Evolutionary conservation across 2,329 filamentous ascomycete genomes (phyloP).

Genomic region (Paraconiothyrium sp.): DNA sequence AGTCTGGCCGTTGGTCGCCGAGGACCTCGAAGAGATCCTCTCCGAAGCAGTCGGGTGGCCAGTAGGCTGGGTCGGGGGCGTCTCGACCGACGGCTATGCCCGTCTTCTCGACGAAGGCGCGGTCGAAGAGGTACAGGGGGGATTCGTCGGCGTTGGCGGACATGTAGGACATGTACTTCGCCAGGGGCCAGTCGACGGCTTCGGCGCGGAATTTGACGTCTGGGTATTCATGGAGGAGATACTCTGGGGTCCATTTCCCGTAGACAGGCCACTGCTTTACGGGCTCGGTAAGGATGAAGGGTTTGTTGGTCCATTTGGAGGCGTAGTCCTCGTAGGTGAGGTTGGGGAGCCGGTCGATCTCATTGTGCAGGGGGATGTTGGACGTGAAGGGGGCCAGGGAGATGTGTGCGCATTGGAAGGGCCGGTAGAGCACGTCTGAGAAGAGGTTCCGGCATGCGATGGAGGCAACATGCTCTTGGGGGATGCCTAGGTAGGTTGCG

Average conservation of each 20-base stretch:
- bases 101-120: conserved; percentile 88
- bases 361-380: conserved; percentile 77
- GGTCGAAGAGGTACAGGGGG: conserved; percentile 91
- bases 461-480: conserved; percentile 61
- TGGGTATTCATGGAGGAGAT: conserved; percentile 70
- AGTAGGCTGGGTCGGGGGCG: conserved; percentile 69
- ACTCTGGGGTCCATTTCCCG: conserved; percentile 76
- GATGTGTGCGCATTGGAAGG: conserved; percentile 87
- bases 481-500: conserved; percentile 74
- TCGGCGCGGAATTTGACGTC: conserved; percentile 83
- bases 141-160: conserved; percentile 81
- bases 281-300: conserved; percentile 86
- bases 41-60: conserved; percentile 84
- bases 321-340: conserved; percentile 79
- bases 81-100: conserved; percentile 68
- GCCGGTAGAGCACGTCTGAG: conserved; percentile 88
- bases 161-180: conserved; percentile 87
- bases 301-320: conserved; percentile 76
- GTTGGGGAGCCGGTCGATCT: conserved; percentile 74
- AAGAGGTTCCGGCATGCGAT: conserved; percentile 82
- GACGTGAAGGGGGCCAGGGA: conserved; percentile 71
- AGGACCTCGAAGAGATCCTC: conserved; percentile 85
- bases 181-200: conserved; percentile 89
- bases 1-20: conserved; percentile 80
- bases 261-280: conserved; percentile 85